Base-by-base conservation (phyloP, 495 filamentous ascomycete genomes). In the Trichoderma parareesei region DNA sequence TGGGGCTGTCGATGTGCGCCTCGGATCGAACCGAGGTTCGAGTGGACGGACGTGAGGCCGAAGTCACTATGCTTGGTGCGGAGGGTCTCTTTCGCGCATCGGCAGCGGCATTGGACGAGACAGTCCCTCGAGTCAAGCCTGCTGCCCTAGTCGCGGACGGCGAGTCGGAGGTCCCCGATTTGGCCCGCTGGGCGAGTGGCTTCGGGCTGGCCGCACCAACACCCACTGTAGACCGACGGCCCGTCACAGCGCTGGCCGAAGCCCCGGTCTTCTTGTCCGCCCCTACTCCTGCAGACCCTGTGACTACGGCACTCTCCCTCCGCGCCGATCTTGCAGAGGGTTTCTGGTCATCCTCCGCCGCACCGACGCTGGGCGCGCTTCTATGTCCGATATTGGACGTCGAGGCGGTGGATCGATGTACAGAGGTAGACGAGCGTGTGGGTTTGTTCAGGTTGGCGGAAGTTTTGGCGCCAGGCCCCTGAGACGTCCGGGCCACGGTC, bases 1-100 rank as follows among this genome's bases (percentile, higher is more conserved):
- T 84, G 44, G 77, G 68, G 6, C 77, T 71, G n/a, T 71, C 72
- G 9, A 35, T 11, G 37, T 57, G 53, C 53, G 33, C 20, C 48
- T 69, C 68, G 14, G 74, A 68, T 3, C 71, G 65, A 7, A 78
- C 70, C 42, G 73, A 65, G 41, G 66, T 59, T 46, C 60, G 64
- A 7, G 74, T 66, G n/a, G 73, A 69, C 14, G 69, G 1, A 71
- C 60, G 65, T 40, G 44, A 37, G 9, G 67, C 67, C 37, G 67
- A 66, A 20, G 49, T 53, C 33, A 57, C 53, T 14, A 67, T 65
- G 33, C 69, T 66, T 38, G 70, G 71, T 2, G 71, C 71, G 33
- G 82, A 83, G 38, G 83, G 67, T 13, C 81, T 75, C 71, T 83
- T 84, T 71, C 78, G 83, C 6, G 78, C 72, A 20, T 83, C 81